Evolutionary conservation across 23 red algal genomes (phyloP), one percentile per base, ranked within the genome.

Genomic region (Gracilariopsis chorda): DNA sequence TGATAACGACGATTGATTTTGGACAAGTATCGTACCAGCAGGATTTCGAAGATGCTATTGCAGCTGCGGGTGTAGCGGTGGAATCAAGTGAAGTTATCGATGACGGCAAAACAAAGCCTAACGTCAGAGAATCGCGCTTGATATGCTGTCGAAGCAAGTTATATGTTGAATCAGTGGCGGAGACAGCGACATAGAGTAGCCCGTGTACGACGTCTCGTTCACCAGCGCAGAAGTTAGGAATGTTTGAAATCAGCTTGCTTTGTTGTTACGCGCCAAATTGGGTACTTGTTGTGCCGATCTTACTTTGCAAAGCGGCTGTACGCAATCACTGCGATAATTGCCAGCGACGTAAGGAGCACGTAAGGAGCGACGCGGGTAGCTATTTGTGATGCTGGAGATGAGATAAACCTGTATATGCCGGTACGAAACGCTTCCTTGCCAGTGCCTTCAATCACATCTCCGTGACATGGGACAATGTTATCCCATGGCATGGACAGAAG

Each of bases 1-100:
- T 30, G 3, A 27, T 80, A 17, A 94, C 92, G 4, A 73, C 62
- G 23, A 64, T 94, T 25, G 82, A 88, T 51, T 88, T 94, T 33
- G 92, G 92, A 19, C 21, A 76, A 8, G 92, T 94, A 5, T 69
- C 78, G 0, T 94, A 94, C 36, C 78, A 67, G 17, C 34, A 65
- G 8, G 92, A 94, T 48, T 94, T 94, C 36, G 79, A 86, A n/a
- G 92, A 79, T 23, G 49, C 59, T 21, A 48, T 94, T 55, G 44
- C 30, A 10, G 57, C 46, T 16, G 83, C 67, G 0, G 75, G 57
- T 21, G 27, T 94, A 10, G 60, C 48, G 28, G 56, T 80, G 12
- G 86, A 69, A 35, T 41, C 55, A 24, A 25, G 40, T 20, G 73
- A 80, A 68, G 48, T 80, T 69, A 78, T 90, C 12, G 72, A 90